Percentiles rank a stretch among this genome's conserved stretches.
Conservation (phyloP, 768 basidiomycete genomes). For the Amanita fuliginea region DNA sequence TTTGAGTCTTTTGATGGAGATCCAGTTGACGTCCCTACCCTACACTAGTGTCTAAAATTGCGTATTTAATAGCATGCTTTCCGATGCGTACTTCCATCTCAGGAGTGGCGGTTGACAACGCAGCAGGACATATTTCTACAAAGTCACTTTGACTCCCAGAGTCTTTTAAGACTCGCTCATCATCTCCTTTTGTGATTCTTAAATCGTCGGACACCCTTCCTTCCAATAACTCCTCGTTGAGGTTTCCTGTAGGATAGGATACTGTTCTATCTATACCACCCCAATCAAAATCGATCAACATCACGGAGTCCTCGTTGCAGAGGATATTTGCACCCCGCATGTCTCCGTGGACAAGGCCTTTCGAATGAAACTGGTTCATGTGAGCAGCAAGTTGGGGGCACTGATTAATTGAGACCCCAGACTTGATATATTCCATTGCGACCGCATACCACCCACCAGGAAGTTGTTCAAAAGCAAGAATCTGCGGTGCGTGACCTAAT, state of each 20-base stretch:
- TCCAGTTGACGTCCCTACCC: no score
- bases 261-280: conserved; percentile 11
- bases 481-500: conserved; percentile 11
- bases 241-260: conserved; percentile 10
- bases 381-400: not conserved
- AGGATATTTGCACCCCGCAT: conserved; percentile 12
- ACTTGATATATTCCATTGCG: conserved; percentile 8
- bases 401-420: not conserved
- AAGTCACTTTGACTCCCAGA: no score
- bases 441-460: conserved; percentile 15
- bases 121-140: no score
- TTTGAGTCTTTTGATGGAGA: not conserved
- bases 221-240: conserved; percentile 7
- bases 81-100: no score
- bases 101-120: no score
- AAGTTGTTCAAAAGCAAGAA: conserved; percentile 12
- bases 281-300: conserved; percentile 16
- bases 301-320: not conserved
- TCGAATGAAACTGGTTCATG: conserved; percentile 8
- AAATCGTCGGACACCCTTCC: conserved; percentile 4
- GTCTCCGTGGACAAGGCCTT: conserved; percentile 11
- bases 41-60: no score
- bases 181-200: conserved; percentile 3
- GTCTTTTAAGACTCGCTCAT: not conserved
- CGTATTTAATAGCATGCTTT: no score